Evolutionary conservation across 768 basidiomycete genomes (phyloP).

Genomic region (Mycena olivaceomarginata): DNA sequence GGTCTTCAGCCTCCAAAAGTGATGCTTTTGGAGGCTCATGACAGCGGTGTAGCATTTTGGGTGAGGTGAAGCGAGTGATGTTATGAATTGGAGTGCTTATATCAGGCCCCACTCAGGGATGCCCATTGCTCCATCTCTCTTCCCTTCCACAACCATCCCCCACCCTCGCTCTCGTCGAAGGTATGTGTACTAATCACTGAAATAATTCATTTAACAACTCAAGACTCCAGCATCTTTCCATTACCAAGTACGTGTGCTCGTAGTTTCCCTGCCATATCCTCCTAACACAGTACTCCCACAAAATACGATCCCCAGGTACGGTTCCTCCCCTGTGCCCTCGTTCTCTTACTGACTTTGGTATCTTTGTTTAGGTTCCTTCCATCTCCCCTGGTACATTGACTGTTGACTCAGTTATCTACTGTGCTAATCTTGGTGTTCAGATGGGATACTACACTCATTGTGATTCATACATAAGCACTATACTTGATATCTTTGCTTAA

Average conservation of each 20-base stretch:
- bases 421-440: slow-evolving; percentile 4
- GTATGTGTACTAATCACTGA: too few species aligned
- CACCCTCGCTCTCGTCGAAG: too few species aligned
- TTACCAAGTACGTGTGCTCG: not conserved
- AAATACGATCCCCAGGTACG: slow-evolving; percentile 6
- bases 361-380: slow-evolving; percentile 8
- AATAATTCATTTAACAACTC: not conserved
- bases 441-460: not conserved
- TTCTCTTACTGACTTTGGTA: slow-evolving; percentile 17
- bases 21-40: too few species aligned
- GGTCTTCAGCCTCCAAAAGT: too few species aligned
- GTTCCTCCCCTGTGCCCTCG: not conserved
- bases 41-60: too few species aligned
- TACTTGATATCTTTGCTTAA: too few species aligned
- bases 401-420: not conserved
- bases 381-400: slow-evolving; percentile 12
- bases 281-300: not conserved
- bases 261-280: slow-evolving; percentile 20
- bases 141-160: too few species aligned
- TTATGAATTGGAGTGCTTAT: too few species aligned
- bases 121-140: too few species aligned
- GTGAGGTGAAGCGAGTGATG: too few species aligned
- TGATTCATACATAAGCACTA: not conserved
- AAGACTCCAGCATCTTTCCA: slow-evolving; percentile 2
- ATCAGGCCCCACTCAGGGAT: too few species aligned